Evolutionary conservation across 768 basidiomycete species (phyloP).

Genomic region (Boletus rufocinnamomeus): DNA sequence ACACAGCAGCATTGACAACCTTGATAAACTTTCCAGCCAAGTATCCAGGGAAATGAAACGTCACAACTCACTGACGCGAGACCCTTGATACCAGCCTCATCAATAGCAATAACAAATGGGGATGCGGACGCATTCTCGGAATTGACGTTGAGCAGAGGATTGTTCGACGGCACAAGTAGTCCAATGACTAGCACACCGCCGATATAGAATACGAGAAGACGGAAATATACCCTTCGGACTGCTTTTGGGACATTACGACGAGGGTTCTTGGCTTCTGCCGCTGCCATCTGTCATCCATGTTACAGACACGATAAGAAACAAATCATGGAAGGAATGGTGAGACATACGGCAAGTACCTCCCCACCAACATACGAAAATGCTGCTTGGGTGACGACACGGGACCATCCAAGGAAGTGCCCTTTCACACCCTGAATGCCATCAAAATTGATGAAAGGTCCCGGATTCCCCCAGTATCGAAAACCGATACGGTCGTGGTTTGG

Average conservation of each 20-base stretch:
- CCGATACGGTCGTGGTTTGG: conserved; percentile 51
- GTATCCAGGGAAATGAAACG: neutral
- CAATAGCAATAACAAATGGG: conserved; percentile 56
- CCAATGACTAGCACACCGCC: conserved; percentile 45
- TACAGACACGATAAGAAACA: neutral
- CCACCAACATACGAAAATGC: conserved; percentile 60
- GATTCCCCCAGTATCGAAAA: conserved; percentile 48
- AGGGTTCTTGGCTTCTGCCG: conserved; percentile 51
- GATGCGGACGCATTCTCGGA: conserved; percentile 43
- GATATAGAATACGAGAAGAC: conserved; percentile 37
- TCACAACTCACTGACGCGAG: conserved; percentile 42
- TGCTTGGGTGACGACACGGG: conserved; percentile 54
- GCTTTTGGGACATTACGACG: conserved; percentile 39
- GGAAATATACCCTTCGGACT: conserved; percentile 44
- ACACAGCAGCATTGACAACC: conserved; percentile 37
- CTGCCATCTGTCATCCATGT: conserved; percentile 33
- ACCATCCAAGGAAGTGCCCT: conserved; percentile 51
- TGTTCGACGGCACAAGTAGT: conserved; percentile 47
- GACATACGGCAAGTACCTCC: conserved; percentile 43
- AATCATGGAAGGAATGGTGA: neutral
- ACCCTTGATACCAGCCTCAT: conserved; percentile 52
- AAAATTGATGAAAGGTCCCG: conserved; percentile 55
- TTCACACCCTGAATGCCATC: conserved; percentile 39
- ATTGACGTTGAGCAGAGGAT: conserved; percentile 39
- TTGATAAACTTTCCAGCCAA: neutral